Conservation (phyloP, 192 early-diverging fungal species). For the Allomyces macrogynus region DNA sequence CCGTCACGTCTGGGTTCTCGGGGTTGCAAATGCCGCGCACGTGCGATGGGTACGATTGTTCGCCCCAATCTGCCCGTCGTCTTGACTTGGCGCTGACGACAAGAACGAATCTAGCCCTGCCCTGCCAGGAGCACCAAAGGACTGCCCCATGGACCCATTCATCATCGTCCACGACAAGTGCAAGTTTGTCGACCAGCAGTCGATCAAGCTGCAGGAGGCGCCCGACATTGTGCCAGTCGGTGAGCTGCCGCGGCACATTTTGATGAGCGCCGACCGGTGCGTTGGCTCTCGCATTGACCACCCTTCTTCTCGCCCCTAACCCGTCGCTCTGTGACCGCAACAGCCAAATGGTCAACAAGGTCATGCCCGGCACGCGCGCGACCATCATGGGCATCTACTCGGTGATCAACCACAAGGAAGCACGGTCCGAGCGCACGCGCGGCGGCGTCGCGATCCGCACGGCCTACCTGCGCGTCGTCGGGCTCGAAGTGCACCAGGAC, state of each 20-base stretch:
- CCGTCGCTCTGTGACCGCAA: neutral
- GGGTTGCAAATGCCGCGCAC: constrained; percentile 66
- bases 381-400: constrained; percentile 89
- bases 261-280: constrained; percentile 70
- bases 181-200: constrained; percentile 89
- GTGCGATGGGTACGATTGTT: constrained; percentile 51
- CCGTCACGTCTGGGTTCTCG: constrained; percentile 64
- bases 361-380: constrained; percentile 83
- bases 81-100: neutral
- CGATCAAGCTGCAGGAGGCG: constrained; percentile 90
- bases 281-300: neutral
- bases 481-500: constrained; percentile 65
- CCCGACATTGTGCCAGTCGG: constrained; percentile 94
- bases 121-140: constrained; percentile 18
- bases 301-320: neutral
- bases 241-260: constrained; percentile 86
- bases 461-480: constrained; percentile 85
- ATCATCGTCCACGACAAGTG: constrained; percentile 88
- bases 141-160: constrained; percentile 77
- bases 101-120: constrained; percentile 12
- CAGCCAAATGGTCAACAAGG: constrained; percentile 61
- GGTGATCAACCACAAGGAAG: constrained; percentile 56
- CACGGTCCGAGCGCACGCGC: constrained; percentile 27
- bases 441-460: constrained; percentile 77
- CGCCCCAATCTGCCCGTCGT: too few species aligned